phyloP scores from a whole-genome alignment of 2,329 filamentous ascomycete species.

The Alternaria sp. region DNA sequence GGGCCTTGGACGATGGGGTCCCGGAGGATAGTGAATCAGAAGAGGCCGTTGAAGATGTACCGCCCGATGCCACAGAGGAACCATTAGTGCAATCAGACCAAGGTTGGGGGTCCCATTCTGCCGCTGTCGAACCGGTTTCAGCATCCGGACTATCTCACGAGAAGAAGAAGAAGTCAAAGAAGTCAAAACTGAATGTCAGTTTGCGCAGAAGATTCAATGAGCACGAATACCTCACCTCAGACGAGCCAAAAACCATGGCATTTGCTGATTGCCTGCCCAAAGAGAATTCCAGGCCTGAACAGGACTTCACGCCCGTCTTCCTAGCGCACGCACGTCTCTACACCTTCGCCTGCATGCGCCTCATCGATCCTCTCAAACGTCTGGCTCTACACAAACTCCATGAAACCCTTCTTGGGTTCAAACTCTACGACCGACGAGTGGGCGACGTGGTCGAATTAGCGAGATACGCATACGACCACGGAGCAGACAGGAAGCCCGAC shows the following conservation, averaged over 20 bases:
- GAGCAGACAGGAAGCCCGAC: constrained; percentile 17
- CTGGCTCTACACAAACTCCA: constrained; percentile 43
- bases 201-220: constrained; percentile 2
- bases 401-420: constrained; percentile 35
- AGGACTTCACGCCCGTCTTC: constrained; percentile 35
- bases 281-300: constrained; percentile 12
- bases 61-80: background rate
- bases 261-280: constrained; percentile 3
- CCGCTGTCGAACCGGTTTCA: background rate
- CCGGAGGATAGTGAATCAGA: background rate
- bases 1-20: background rate
- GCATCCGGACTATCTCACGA: background rate
- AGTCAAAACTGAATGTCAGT: background rate
- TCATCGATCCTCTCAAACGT: constrained; percentile 34
- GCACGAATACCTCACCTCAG: constrained; percentile 4
- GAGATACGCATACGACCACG: constrained; percentile 36
- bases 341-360: constrained; percentile 34
- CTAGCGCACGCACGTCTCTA: constrained; percentile 46
- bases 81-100: background rate
- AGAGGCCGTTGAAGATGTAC: background rate
- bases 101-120: too few relatives aligned
- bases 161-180: constrained; percentile 4
- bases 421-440: constrained; percentile 31
- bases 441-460: constrained; percentile 37
- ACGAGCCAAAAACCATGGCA: constrained; percentile 5